phyloP scores from a whole-genome alignment of 2,329 filamentous ascomycete species.

The Colletotrichum abscissum region DNA sequence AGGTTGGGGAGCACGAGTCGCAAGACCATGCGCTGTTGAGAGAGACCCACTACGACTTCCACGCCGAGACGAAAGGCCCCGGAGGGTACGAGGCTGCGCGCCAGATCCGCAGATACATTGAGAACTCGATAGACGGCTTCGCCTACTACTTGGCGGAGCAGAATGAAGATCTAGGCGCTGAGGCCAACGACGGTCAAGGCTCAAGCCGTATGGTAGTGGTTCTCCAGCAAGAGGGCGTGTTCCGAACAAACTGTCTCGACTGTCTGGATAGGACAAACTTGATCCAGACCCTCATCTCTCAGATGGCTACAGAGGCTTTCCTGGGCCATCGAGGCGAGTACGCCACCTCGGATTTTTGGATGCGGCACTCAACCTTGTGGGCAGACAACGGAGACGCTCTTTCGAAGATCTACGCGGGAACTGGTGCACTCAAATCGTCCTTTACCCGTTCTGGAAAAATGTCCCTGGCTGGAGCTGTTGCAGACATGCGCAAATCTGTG shows the following conservation, averaged over 20 bases:
- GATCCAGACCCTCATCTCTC: constrained; percentile 94
- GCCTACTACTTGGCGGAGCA: constrained; percentile 92
- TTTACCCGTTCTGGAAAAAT: constrained; percentile 96
- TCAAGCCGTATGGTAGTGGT: constrained; percentile 71
- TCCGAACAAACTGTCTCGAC: constrained; percentile 95
- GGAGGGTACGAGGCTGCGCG: constrained; percentile 91
- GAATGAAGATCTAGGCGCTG: constrained; percentile 63
- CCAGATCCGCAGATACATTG: constrained; percentile 82
- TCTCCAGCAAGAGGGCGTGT: constrained; percentile 93
- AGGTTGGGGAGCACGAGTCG: constrained; percentile 63
- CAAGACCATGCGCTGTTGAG: constrained; percentile 80
- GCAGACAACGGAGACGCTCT: constrained; percentile 96
- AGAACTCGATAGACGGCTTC: constrained; percentile 84
- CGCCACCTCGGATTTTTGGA: constrained; percentile 86
- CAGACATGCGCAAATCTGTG: constrained; percentile 95
- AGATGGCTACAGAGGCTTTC: constrained; percentile 91
- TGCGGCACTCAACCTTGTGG: constrained; percentile 92
- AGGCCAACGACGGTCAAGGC: constrained; percentile 46
- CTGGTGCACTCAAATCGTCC: constrained; percentile 93
- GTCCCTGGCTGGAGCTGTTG: constrained; percentile 91
- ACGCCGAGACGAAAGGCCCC: constrained; percentile 89
- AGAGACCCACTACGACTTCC: constrained; percentile 94
- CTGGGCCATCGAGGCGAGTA: constrained; percentile 77
- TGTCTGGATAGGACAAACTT: constrained; percentile 96
- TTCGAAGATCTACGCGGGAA: constrained; percentile 96